Evolutionary conservation across 1,139 yeast species (phyloP).

Genomic region (Fermentozyma sake): DNA sequence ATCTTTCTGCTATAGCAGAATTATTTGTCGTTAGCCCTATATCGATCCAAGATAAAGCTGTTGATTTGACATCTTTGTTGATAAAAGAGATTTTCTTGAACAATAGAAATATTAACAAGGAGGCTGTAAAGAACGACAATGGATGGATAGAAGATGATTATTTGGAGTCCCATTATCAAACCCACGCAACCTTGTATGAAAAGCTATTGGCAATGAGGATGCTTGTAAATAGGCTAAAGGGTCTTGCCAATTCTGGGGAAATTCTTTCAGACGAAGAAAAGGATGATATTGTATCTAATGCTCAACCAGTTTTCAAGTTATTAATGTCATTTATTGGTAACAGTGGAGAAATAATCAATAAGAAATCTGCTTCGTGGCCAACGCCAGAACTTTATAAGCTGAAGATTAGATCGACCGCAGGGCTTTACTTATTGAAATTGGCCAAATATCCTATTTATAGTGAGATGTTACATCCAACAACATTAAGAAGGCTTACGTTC

Average conservation of each 20-base stretch:
- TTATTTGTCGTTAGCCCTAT: conserved; percentile 50
- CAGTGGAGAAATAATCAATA: conserved; percentile 75
- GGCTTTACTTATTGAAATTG: conserved; percentile 58
- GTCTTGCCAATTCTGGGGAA: conserved; percentile 27
- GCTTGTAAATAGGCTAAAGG: conserved; percentile 59
- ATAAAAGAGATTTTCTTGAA: conserved; percentile 58
- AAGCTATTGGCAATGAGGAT: conserved; percentile 56
- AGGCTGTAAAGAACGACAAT: conserved; percentile 19
- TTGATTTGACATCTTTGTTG: conserved; percentile 55
- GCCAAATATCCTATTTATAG: conserved; percentile 55
- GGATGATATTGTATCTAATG: conserved; percentile 27
- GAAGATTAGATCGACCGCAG: conserved; percentile 66
- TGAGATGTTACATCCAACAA: conserved; percentile 47
- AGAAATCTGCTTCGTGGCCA: conserved; percentile 41
- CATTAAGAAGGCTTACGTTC: conserved; percentile 50
- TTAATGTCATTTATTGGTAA: conserved; percentile 64
- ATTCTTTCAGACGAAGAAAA: conserved; percentile 23
- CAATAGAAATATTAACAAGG: conserved; percentile 32
- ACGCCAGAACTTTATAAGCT: conserved; percentile 64
- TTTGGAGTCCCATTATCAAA: conserved; percentile 23
- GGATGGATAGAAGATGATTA: conserved; percentile 49
- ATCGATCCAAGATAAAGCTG: conserved; percentile 49
- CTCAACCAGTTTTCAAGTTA: conserved; percentile 64
- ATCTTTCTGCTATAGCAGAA: conserved; percentile 60
- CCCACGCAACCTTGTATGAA: conserved; percentile 27